A percentile compares a stretch with the other conserved stretches of the same genome.
phyloP scores from a whole-genome alignment of 495 filamentous ascomycete species.

The Neurospora terricola region DNA sequence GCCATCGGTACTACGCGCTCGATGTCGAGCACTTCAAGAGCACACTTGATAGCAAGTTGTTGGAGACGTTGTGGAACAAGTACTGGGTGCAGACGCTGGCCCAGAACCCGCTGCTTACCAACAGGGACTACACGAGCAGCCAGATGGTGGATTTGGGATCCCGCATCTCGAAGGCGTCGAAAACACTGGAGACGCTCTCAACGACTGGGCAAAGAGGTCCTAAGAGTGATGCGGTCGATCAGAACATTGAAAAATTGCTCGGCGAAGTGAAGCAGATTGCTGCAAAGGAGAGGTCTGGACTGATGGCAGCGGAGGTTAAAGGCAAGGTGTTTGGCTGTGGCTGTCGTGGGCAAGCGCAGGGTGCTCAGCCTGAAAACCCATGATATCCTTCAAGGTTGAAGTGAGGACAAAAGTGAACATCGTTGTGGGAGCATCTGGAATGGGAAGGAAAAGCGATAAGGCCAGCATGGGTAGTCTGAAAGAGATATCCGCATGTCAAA shows the following conservation, averaged over 20 bases:
- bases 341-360: not conserved
- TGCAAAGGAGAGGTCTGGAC: slow-evolving; percentile 74
- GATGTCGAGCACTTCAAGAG: slow-evolving; percentile 91
- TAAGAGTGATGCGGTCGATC: slow-evolving; percentile 29
- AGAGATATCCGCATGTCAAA: not conserved
- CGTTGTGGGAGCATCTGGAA: not conserved
- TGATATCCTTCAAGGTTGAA: not conserved
- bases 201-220: not conserved
- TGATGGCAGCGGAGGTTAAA: slow-evolving; percentile 77
- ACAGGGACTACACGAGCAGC: slow-evolving; percentile 85
- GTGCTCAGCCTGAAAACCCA: not conserved
- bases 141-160: slow-evolving; percentile 81
- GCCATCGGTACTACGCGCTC: slow-evolving; percentile 77
- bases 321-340: slow-evolving; percentile 58
- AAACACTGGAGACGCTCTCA: not conserved
- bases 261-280: slow-evolving; percentile 71
- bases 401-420: not conserved
- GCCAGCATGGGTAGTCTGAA: not conserved
- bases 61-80: slow-evolving; percentile 95
- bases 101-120: slow-evolving; percentile 85
- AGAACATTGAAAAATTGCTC: slow-evolving; percentile 62
- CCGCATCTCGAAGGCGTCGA: slow-evolving; percentile 60
- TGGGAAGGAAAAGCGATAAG: not conserved
- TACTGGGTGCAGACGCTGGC: slow-evolving; percentile 99
- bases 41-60: slow-evolving; percentile 70